These are phyloP conservation scores for Phaeosphaeriaceae sp. DNA, from an alignment of 2,329 filamentous ascomycete species.

Conservation along the genomic window DNA sequence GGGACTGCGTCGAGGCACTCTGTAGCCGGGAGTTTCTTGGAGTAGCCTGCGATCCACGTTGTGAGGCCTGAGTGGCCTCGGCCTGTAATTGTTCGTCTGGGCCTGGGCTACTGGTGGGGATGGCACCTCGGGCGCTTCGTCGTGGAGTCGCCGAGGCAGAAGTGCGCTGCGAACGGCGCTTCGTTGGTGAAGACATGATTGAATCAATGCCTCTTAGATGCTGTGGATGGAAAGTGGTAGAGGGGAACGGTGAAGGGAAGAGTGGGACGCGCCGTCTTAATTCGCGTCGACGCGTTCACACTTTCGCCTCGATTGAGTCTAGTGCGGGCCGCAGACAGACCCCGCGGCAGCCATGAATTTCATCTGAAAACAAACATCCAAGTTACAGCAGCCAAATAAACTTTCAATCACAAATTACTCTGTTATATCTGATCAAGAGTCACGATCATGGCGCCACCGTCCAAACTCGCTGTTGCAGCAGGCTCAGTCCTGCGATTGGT, in stretches of 20 bases:
- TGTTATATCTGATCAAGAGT: no score
- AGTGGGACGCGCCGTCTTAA: slow-evolving; percentile 21
- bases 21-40: slow-evolving; percentile 55
- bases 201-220: slow-evolving; percentile 7
- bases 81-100: slow-evolving; percentile 53
- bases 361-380: slow-evolving; percentile 21
- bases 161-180: slow-evolving; percentile 61
- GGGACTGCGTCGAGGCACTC: slow-evolving; percentile 65
- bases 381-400: slow-evolving; percentile 15
- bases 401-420: not conserved
- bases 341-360: slow-evolving; percentile 27
- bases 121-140: slow-evolving; percentile 60
- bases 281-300: slow-evolving; percentile 33
- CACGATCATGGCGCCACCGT: slow-evolving; percentile 73
- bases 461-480: slow-evolving; percentile 78
- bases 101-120: slow-evolving; percentile 59
- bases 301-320: slow-evolving; percentile 28
- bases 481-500: slow-evolving; percentile 81
- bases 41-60: slow-evolving; percentile 51
- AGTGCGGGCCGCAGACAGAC: slow-evolving; percentile 3
- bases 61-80: slow-evolving; percentile 50
- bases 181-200: slow-evolving; percentile 67
- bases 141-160: slow-evolving; percentile 63
- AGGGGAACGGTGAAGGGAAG: slow-evolving; percentile 21
- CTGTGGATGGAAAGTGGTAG: not conserved